These are phyloP conservation scores for Globisporangium iwayamae DNA, from an alignment of 352 stramenopile genomes.

Conservation along the genomic window DNA sequence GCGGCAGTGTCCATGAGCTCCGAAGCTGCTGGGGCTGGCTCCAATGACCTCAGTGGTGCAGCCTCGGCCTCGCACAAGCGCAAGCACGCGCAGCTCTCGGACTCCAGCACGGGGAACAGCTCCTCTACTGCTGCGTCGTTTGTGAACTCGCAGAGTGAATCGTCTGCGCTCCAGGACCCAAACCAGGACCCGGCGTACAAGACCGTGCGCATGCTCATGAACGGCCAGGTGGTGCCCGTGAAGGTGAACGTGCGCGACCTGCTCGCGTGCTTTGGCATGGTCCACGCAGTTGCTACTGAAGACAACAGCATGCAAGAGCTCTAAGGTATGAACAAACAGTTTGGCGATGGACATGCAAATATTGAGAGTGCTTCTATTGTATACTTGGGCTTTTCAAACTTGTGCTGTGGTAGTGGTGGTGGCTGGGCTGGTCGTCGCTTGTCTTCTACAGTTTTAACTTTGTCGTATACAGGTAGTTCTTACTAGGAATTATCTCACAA, in stretches of 20 bases:
- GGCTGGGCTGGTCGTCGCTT: background rate
- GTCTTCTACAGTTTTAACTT: slow-evolving; percentile 8
- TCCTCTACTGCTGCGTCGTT: background rate
- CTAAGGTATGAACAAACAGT: background rate
- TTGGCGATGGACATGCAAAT: background rate
- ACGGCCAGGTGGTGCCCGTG: slow-evolving; percentile 60
- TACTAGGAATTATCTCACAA: slow-evolving; percentile 16
- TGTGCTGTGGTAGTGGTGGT: background rate
- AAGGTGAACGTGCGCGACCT: slow-evolving; percentile 72
- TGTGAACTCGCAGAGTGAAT: background rate
- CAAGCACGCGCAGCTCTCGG: slow-evolving; percentile 3
- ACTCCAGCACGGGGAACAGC: background rate
- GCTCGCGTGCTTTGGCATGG: slow-evolving; percentile 33
- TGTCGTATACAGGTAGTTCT: slow-evolving; percentile 18
- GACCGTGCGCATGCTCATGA: slow-evolving; percentile 69
- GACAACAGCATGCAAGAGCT: slow-evolving; percentile 3
- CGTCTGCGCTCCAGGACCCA: background rate
- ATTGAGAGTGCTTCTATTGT: slow-evolving; percentile 13
- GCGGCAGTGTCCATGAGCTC: background rate
- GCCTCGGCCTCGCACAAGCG: slow-evolving; percentile 1
- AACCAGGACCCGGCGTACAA: slow-evolving; percentile 39
- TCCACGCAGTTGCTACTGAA: slow-evolving; percentile 16
- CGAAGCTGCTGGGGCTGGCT: background rate
- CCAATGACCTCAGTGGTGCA: background rate
- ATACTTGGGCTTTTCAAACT: slow-evolving; percentile 19